A percentile compares a stretch with the other conserved stretches of the same genome.
Conservation (phyloP, 129 eudicot species). For the Mikania micrantha region DNA sequence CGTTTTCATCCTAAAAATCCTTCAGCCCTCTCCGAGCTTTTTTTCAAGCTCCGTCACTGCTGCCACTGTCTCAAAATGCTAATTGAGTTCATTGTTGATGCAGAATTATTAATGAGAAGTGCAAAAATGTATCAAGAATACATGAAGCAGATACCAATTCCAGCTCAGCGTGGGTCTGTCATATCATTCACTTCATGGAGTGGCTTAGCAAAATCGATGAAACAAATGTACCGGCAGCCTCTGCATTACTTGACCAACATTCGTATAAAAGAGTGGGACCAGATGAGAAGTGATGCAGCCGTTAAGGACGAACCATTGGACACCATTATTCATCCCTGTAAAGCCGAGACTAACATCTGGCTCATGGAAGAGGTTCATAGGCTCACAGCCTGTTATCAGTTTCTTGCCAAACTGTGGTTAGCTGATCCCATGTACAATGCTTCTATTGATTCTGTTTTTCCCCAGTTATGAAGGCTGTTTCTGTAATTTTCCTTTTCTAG, state of each 20-base stretch:
- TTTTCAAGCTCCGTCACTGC: too few relatives aligned
- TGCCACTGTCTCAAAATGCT: neutral
- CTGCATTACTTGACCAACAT: conserved; percentile 78
- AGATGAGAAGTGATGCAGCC: conserved; percentile 32
- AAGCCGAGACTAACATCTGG: conserved; percentile 83
- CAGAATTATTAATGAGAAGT: conserved; percentile 39
- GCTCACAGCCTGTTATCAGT: conserved; percentile 43
- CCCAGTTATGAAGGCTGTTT: conserved; percentile 22
- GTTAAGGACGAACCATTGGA: conserved; percentile 42
- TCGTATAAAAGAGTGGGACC: conserved; percentile 56
- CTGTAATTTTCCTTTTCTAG: neutral
- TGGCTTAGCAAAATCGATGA: conserved; percentile 50
- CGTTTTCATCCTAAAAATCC: too few relatives aligned
- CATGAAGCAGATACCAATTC: conserved; percentile 68
- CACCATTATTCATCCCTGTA: conserved; percentile 52
- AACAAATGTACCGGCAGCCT: conserved; percentile 63
- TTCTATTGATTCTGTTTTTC: conserved; percentile 46
- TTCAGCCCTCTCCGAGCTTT: too few relatives aligned
- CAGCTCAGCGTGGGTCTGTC: conserved; percentile 43
- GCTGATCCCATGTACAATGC: conserved; percentile 47
- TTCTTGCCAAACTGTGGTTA: conserved; percentile 51
- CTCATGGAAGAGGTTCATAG: conserved; percentile 79
- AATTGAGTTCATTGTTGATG: conserved; percentile 1
- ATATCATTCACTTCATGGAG: conserved; percentile 69
- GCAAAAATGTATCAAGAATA: conserved; percentile 69